Evolutionary conservation across 2,329 filamentous ascomycete species (phyloP).

Genomic region (Fusarium sp.): DNA sequence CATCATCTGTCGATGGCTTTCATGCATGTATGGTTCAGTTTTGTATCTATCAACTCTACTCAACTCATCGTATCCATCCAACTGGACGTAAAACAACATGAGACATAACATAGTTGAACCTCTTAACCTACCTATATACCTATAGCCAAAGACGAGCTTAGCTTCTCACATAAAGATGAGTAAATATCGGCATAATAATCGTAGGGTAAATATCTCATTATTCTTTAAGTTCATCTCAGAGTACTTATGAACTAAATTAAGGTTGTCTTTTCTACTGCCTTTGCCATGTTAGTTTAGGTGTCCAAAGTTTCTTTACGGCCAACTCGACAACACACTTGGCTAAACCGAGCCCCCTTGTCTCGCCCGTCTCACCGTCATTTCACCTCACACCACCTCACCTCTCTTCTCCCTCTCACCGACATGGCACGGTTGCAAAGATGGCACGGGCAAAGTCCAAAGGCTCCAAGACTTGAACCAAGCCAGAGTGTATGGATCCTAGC

Average conservation of each 20-base stretch:
- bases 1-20: background rate
- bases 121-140: too few relatives aligned
- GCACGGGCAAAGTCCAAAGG: background rate
- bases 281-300: too few relatives aligned
- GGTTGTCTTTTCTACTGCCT: too few relatives aligned
- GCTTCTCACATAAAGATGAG: too few relatives aligned
- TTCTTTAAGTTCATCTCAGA: too few relatives aligned
- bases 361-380: background rate
- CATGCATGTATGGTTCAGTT: background rate
- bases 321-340: background rate
- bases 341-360: background rate
- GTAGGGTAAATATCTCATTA: too few relatives aligned
- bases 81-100: too few relatives aligned
- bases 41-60: background rate
- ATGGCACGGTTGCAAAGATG: background rate
- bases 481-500: conserved; percentile 45
- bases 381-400: background rate
- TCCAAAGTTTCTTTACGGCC: too few relatives aligned
- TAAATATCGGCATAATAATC: too few relatives aligned
- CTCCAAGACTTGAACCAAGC: conserved; percentile 37
- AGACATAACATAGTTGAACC: too few relatives aligned
- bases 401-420: background rate
- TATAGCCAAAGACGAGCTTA: too few relatives aligned
- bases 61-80: background rate
- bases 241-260: too few relatives aligned